Conservation (phyloP, 768 basidiomycete genomes). For the Xanthoconium stramineum region DNA sequence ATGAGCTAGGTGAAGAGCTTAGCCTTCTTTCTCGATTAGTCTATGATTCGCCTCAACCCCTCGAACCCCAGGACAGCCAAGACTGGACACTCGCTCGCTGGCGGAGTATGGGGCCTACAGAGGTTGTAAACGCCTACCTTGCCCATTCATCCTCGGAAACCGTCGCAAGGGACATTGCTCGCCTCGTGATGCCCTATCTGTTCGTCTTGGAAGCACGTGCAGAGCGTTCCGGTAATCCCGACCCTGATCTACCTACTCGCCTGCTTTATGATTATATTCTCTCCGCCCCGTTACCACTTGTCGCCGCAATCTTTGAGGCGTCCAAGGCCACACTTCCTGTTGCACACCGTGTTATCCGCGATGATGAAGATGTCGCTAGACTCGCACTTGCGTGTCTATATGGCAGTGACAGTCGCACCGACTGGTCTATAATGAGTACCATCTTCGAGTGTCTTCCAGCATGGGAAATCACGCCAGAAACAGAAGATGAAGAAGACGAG, state of each 20-base stretch:
- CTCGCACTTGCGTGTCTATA: conserved; percentile 89
- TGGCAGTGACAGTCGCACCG: conserved; percentile 64
- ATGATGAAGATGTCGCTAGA: conserved; percentile 81
- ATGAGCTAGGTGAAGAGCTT: conserved; percentile 88
- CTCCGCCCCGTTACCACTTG: conserved; percentile 60
- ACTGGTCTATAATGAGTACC: conserved; percentile 82
- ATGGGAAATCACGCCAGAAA: conserved; percentile 64
- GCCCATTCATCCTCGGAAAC: conserved; percentile 62
- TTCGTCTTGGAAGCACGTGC: conserved; percentile 87
- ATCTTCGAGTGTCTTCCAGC: conserved; percentile 97
- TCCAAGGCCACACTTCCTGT: conserved; percentile 85
- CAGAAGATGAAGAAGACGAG: conserved; percentile 64
- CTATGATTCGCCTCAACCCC: conserved; percentile 66
- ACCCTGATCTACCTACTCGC: conserved; percentile 60
- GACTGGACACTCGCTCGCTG: conserved; percentile 80
- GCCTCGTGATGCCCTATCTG: conserved; percentile 87
- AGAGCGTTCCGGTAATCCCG: conserved; percentile 74
- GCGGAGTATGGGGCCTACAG: conserved; percentile 60
- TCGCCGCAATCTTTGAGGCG: conserved; percentile 78
- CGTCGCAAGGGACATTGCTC: conserved; percentile 64
- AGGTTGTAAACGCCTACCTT: conserved; percentile 75
- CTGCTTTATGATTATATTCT: conserved; percentile 73
- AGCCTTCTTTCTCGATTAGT: conserved; percentile 82
- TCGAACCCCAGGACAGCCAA: conserved; percentile 39
- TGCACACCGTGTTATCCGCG: conserved; percentile 68